Percentiles rank a stretch among this genome's conserved stretches.
Conservation (phyloP, 306 rosid genomes). For the Cucumis hystrix region DNA sequence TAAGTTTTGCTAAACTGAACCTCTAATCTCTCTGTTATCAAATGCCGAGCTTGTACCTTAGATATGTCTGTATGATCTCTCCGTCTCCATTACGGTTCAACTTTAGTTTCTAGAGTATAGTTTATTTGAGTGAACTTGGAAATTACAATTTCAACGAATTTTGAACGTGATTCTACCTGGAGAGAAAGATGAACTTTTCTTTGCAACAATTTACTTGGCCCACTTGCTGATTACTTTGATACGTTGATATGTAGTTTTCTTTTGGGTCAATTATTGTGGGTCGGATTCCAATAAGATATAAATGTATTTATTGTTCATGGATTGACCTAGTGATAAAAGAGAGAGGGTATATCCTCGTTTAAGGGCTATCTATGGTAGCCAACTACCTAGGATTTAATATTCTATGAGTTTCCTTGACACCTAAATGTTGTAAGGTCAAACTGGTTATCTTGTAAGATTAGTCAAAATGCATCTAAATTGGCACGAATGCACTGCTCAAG, state of each 20-base stretch:
- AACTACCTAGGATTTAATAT: too few relatives aligned
- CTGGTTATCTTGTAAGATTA: too few relatives aligned
- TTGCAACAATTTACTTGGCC: background rate
- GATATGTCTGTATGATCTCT: background rate
- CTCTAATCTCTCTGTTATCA: background rate
- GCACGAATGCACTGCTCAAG: background rate
- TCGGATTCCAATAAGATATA: too few relatives aligned
- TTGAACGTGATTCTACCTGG: background rate
- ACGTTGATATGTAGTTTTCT: background rate
- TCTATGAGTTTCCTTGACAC: too few relatives aligned
- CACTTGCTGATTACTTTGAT: background rate
- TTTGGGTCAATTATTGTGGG: background rate
- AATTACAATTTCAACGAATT: background rate
- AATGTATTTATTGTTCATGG: too few relatives aligned
- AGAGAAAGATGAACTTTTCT: background rate
- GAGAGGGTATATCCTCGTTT: too few relatives aligned
- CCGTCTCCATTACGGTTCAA: background rate
- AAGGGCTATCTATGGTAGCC: too few relatives aligned
- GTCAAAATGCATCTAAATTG: too few relatives aligned
- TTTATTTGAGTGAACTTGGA: background rate
- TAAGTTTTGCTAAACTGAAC: conserved; percentile 27
- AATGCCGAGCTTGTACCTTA: background rate
- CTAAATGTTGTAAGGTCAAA: too few relatives aligned
- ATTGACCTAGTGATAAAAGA: too few relatives aligned
- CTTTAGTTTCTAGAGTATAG: background rate